These are phyloP conservation scores for Pseudocercospora pini-densiflorae DNA, from an alignment of 2,329 filamentous ascomycete species.

Conservation along the genomic window DNA sequence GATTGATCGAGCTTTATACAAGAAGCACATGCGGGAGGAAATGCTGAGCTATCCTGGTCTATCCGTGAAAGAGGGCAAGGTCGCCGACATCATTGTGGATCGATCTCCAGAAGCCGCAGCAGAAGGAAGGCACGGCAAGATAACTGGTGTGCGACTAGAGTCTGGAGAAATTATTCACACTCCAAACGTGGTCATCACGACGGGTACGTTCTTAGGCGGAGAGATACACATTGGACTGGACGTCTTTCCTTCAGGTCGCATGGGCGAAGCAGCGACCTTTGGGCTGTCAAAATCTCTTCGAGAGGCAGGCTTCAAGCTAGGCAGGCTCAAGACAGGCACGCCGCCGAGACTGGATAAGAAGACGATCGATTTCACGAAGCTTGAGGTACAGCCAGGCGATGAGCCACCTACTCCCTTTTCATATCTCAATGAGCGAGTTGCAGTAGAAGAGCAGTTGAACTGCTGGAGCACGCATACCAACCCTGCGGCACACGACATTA, in stretches of 20 bases:
- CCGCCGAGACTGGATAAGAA: constrained; percentile 82
- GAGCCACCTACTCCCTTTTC: constrained; percentile 88
- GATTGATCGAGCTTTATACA: constrained; percentile 89
- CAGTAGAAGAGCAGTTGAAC: constrained; percentile 79
- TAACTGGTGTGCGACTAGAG: constrained; percentile 84
- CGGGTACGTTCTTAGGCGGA: constrained; percentile 90
- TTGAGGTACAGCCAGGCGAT: constrained; percentile 80
- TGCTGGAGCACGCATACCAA: constrained; percentile 92
- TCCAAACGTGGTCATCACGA: constrained; percentile 87
- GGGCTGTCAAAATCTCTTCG: constrained; percentile 88
- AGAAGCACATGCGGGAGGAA: constrained; percentile 88
- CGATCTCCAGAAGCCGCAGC: constrained; percentile 53
- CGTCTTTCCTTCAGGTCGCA: constrained; percentile 81
- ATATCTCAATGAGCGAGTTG: constrained; percentile 78
- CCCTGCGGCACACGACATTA: constrained; percentile 76
- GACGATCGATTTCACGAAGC: constrained; percentile 75
- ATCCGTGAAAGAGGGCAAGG: constrained; percentile 80
- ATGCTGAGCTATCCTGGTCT: constrained; percentile 77
- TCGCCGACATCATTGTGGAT: constrained; percentile 85
- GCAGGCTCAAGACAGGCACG: constrained; percentile 92
- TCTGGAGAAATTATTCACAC: constrained; percentile 83
- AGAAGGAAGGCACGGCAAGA: constrained; percentile 66
- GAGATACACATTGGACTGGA: constrained; percentile 94
- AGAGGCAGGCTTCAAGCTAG: constrained; percentile 86
- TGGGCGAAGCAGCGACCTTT: constrained; percentile 92